Base-by-base conservation (phyloP, 2,329 filamentous ascomycete genomes). In the Fusarium drepaniforme region DNA sequence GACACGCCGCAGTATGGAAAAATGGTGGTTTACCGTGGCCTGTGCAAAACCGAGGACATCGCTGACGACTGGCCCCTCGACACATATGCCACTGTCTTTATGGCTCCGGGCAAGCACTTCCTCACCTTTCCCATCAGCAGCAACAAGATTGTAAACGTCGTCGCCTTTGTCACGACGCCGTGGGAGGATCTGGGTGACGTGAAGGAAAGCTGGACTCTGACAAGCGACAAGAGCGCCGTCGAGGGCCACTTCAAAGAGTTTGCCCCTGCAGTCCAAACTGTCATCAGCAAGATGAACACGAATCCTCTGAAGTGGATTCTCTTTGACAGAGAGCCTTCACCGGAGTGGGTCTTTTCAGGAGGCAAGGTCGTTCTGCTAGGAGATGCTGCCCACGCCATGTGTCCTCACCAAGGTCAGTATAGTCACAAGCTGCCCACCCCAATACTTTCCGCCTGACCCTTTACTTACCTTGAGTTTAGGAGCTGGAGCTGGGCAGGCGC, bases 241-340 rank as follows among this genome's bases (percentile, higher is more conserved):
- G 23, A 56, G 51, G 51, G n/a, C 28, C 51, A 56, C 23, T 56
- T 56, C 23, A 56, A 56, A 33, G 51, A 61, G 18, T 44, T 61
- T 42, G 58, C 58, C 16, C 37, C 58, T 44, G 37, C 33, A 46
- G 37, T 61, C 35, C 21, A 61, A 38, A 61, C 58, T 12, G 58
- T 61, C 58, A 44, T 44, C 12, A 33, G 25, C n/a, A 61, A 61
- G 35, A 61, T 61, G 58, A 42, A 61, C 37, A 40, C n/a, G 33
- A 42, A 61, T 23, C 58, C 58, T 46, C 58, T 61, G 16, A 61
- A 61, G 58, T 61, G 58, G 58, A 42, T 61, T 21, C 35, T 61
- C 16, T 61, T 61, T 28, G 58, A 61, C 58, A 40, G 58, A 42
- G 30, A 40, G 21, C 37, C 58, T n/a, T 61, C 58, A 42, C 35